Base-by-base conservation (phyloP, 345 rosid species). In the Populus davidiana region DNA sequence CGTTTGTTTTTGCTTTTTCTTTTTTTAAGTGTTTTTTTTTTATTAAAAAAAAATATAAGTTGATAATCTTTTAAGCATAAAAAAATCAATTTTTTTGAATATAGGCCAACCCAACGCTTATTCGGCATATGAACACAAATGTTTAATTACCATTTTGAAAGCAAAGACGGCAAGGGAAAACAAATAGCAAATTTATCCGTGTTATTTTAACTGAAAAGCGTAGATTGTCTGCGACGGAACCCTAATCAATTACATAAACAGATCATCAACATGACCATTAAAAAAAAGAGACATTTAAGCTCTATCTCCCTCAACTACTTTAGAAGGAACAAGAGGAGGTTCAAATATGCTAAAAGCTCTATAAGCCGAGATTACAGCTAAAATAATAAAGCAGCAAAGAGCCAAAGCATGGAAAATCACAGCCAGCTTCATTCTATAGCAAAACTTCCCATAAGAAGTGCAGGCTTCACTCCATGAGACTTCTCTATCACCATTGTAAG, bases 401-500 rank as follows among this genome's bases (percentile, higher is more conserved):
- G 82, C 86, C 79, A 89, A 47, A 67, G 79, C 88, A 81, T 96
- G 98, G 80, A 95, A 85, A 54, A 88, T 75, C 77, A 89, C 79
- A 23, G 96, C 92, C 65, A 83, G 69, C 78, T 84, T 83, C 85
- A 91, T 85, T 80, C 78, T 87, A 16, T 75, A 70, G 87, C 97
- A 93, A 67, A 87, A 92, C 54, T 85, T 88, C 41, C 90, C 89
- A 74, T 88, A 91, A 7, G 89, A 77, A 77, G 76, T 77, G 83
- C 97, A 90, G 59, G 89, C 86, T 86, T 93, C 93, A 78, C 98
- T 95, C 99, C 98, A 95, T 69, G 98, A 85, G 68, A 95, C 86
- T 79, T 59, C 70, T 56, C 47, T 78, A 73, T 93, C 96, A 13
- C 98, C 98, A 70, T 83, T 87, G 82, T 90, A 87, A 2, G 88